Base-by-base conservation (phyloP, 192 early-diverging fungal genomes). In the Powellomyces hirtus region DNA sequence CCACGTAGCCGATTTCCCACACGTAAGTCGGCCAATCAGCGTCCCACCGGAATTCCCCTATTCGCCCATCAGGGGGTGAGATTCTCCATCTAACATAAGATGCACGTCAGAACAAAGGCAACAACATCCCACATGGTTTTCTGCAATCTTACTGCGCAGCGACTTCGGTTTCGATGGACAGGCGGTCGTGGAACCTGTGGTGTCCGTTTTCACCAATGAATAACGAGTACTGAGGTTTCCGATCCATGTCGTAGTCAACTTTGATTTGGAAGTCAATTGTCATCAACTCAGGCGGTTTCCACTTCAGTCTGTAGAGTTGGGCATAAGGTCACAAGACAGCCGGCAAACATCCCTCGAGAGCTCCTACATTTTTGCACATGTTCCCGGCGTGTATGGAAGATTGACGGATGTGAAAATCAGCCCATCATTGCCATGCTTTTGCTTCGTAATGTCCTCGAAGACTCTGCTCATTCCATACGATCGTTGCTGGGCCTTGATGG, bases 351-450 rank as follows among this genome's bases (percentile, higher is more conserved):
- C 10, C 20, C 22, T 16, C 0, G 4, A 26, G 20, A 5, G 16
- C 5, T 62, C 80, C 68, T 79, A 91, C 83, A 86, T 69, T 51
- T 82, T 77, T 13, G 77, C 46, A 55, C 81, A 86, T 1, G 77
- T 81, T 59, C 83, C 85, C 24, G 73, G 59, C 10, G 60, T 60
- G 60, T 86, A 86, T 13, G 84, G 79, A 31, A 78, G 70, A 0
- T 60, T 55, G 16, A 46, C 59, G 24, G 87, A 79, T 1, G 86
- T 88, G 73, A 89, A 91, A 33, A 91, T 84, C 13, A 91, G 64
- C 0, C 90, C 89, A 42, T 91, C 89, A 33, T 78, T 87, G 34
- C 77, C 80, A 60, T 90, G 89, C 22, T 86, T 83, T 44, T 84
- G 77, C 52, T 78, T 75, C 8, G 83, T 74, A 26, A 89, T 88